Evolutionary conservation across 805 yeast genomes (phyloP), one percentile per base, ranked within the genome.

Genomic region (Zygotorulaspora danielsina): DNA sequence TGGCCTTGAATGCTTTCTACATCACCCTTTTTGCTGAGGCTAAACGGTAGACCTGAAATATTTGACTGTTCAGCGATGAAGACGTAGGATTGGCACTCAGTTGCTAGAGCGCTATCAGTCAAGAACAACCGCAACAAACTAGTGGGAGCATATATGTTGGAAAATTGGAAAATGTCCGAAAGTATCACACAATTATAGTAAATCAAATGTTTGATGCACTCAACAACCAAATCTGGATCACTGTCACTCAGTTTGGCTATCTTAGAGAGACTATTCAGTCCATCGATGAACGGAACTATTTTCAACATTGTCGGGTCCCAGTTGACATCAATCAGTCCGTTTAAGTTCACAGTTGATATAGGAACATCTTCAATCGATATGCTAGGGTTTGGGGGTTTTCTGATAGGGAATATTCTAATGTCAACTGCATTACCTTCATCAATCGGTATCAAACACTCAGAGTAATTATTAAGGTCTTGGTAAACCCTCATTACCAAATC

Each of bases 301-400:
- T 84, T 81, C 32, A 87, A 69, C 93, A 93, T 83, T 2, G 97
- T 90, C 1, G 97, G 97, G 61, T 93, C 98, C 97, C 98, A 93
- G 53, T 84, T 82, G 6, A 84, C 82, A 61, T 93, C 98, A 30
- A 86, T 80, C 45, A 93, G 69, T 26, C 75, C 66, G 19, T 73
- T 72, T 22, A 93, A 65, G 37, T 79, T 78, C 1, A 93, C 95
- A 0, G 90, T 81, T n/a, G 94, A 77, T 4, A 89, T 76, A 0
- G 98, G 98, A 1, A 93, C 99, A 59, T 90, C 95, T 51, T 71
- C 84, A 0, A 94, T 77, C 35, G 79, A 71, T 16, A 93, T 66
- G 34, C 76, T 76, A 0, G 89, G 81, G 2, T 88, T 78, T 1
- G 90, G 96, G 1, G 89, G 84, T 9, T 84, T 82, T 24, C 83